These are phyloP conservation scores for Phlebiopsis gigantea DNA, from an alignment of 768 basidiomycete genomes.

Conservation along the genomic window DNA sequence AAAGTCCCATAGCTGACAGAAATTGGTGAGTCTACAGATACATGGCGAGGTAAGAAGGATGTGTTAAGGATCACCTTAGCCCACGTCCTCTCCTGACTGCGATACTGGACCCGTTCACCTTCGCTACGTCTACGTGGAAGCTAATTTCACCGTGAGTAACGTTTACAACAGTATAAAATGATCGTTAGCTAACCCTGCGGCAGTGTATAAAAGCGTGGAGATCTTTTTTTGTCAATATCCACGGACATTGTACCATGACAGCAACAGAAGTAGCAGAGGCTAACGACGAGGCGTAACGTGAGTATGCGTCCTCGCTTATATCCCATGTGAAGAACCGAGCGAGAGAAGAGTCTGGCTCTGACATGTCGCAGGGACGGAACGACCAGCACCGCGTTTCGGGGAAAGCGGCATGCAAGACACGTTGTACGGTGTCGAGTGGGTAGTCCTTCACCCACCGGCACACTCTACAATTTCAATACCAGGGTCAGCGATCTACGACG, in stretches of 20 bases:
- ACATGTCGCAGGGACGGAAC: slow-evolving; percentile 12
- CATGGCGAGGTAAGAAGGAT: background rate
- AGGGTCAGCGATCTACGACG: background rate
- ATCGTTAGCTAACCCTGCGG: slow-evolving; percentile 11
- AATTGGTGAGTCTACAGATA: background rate
- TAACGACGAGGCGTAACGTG: background rate
- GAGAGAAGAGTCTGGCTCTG: slow-evolving; percentile 7
- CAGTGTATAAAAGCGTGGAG: slow-evolving; percentile 26
- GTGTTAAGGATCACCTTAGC: background rate
- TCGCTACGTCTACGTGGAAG: background rate
- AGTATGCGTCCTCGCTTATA: background rate
- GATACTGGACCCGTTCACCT: background rate
- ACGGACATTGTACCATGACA: slow-evolving; percentile 35
- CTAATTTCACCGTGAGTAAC: background rate
- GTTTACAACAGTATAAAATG: background rate
- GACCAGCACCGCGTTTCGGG: slow-evolving; percentile 26
- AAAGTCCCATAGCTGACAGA: slow-evolving; percentile 33
- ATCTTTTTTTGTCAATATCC: slow-evolving; percentile 31
- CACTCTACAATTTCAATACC: slow-evolving; percentile 28
- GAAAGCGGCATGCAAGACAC: slow-evolving; percentile 30
- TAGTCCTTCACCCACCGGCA: slow-evolving; percentile 45
- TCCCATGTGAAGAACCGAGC: slow-evolving; percentile 12
- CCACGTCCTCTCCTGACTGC: slow-evolving; percentile 20
- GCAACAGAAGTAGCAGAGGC: slow-evolving; percentile 15
- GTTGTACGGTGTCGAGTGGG: slow-evolving; percentile 47